Percentiles rank a stretch among this genome's conserved stretches.
These are phyloP conservation scores for Metarhizium robertsii DNA, from an alignment of 2,329 filamentous ascomycete genomes.

Conservation along the genomic window DNA sequence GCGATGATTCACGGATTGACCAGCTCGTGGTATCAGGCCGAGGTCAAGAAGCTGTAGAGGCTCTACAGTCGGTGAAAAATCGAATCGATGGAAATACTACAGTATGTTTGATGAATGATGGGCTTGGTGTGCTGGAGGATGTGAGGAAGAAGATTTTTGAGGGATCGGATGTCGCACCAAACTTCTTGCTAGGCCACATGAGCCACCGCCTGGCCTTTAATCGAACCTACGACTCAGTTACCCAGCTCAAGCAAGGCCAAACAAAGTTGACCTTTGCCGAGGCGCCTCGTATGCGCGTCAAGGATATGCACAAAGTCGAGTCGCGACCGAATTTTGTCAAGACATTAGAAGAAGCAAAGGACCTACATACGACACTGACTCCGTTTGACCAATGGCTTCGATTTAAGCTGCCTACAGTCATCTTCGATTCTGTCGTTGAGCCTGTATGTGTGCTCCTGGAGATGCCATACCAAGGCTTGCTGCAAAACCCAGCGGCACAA, in stretches of 20 bases:
- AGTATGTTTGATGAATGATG: conserved; percentile 69
- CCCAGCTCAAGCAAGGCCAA: conserved; percentile 24
- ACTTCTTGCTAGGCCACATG: conserved; percentile 63
- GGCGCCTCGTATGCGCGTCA: conserved; percentile 8
- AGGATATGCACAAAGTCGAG: conserved; percentile 10
- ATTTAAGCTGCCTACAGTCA: conserved; percentile 69
- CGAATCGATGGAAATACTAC: conserved; percentile 61
- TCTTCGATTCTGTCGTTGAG: conserved; percentile 69
- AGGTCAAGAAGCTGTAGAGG: conserved; percentile 43
- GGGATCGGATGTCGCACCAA: conserved; percentile 54
- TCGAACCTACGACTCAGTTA: conserved; percentile 28
- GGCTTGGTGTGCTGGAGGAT: conserved; percentile 74
- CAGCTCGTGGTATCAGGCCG: conserved; percentile 59
- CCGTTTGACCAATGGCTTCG: conserved; percentile 44
- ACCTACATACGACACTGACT: conserved; percentile 14
- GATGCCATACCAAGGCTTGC: conserved; percentile 61
- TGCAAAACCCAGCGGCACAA: conserved; percentile 56
- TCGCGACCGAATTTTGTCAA: conserved; percentile 14
- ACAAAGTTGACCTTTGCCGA: conserved; percentile 20
- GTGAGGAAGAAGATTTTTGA: conserved; percentile 64
- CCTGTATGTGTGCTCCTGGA: conserved; percentile 74
- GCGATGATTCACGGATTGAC: conserved; percentile 48
- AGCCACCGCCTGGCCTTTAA: conserved; percentile 36
- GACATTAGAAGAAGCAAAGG: conserved; percentile 11
- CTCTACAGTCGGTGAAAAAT: conserved; percentile 51